Base-by-base conservation (phyloP, 1,284 basidiomycete genomes). In the Microbotryum silenes-acaulis region DNA sequence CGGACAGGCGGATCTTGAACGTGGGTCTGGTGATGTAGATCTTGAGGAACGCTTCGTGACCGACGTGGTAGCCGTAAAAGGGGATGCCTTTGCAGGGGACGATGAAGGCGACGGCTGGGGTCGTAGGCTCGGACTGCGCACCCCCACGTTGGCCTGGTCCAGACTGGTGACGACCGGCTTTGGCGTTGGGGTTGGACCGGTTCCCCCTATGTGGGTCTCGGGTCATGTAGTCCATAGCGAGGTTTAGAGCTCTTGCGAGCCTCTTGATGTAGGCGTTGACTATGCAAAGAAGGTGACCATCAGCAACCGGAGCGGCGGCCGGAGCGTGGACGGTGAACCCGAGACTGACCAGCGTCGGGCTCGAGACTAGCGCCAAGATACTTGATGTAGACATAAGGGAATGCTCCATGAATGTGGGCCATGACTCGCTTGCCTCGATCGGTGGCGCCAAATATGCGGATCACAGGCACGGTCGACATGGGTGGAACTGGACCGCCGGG, bases 51-150 rank as follows among this genome's bases (percentile, higher is more conserved):
- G 91, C 91, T 12, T 82, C 81, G 72, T 91, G 88, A 29, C 85
- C 84, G 21, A 88, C 80, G 74, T 93, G 88, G 75, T 93, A 97
- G 9, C 94, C 94, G 75, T 97, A 98, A 75, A 97, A 97, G 69
- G 89, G 87, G 25, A 89, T 79, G n/a, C 91, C 94, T 77, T 97
- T 97, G 70, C 93, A 89, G 45, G 94, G 81, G 56, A 91, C 77
- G 53, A 97, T 83, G 82, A 74, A 71, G 42, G 71, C 70, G 55
- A 73, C 70, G 56, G 63, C 48, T 71, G 70, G 31, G 63, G 62
- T 25, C 55, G 33, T 8, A 46, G 51, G 5, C 16, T 42, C 12
- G 37, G 44, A 45, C 56, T 20, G 52, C 37, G 37, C 37, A 42
- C 37, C 37, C 16, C 37, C 37, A 42, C 37, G 9, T 42, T 42